Base-by-base conservation (phyloP, 495 filamentous ascomycete species). In the Echria macrotheca region DNA sequence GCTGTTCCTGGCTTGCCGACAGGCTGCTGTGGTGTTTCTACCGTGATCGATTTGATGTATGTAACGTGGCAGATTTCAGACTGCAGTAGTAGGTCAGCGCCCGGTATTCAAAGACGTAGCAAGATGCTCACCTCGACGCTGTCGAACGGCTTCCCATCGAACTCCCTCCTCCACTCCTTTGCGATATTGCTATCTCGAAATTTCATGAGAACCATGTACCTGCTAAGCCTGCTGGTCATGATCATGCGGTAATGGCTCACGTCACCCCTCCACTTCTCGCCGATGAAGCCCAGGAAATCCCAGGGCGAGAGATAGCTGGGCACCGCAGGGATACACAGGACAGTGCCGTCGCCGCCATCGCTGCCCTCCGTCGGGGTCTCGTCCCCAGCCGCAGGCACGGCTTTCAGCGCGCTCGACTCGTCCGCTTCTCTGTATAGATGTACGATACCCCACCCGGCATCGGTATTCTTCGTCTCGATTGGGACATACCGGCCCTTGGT, bases 191-290 rank as follows among this genome's bases (percentile, higher is more conserved):
- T 75, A 55, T 83, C 83, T 39, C 89, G 73, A 64, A 97, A 96
- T 70, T 95, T 97, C 85, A 98, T 91, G 49, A 98, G 73, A 38
- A 96, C 93, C 81, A 98, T 87, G 70, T 97, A 98, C 60, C 91
- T 80, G 65, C 91, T 96, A 58, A 85, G 80, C 44, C 85, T 74
- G 41, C 84, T 84, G 3, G 93, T 97, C 72, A 87, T 81, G 40
- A 98, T 86, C 85, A 98, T 94, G 32, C 93, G 76, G 59, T 96
- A 95, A 70, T 98, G 94, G 57, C 86, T 95, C 51, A 97, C 87
- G 46, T 88, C 76, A 50, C 88, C 84, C 64, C 87, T 79, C 55
- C 90, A 95, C 60, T 83, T 82, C 66, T 96, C 87, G 1, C 93
- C 93, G 26, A 96, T 81, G 57, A 93, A 97, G 0, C 90, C 91